phyloP scores from a whole-genome alignment of 2,329 filamentous ascomycete genomes.

The Fusarium odoratissimum region DNA sequence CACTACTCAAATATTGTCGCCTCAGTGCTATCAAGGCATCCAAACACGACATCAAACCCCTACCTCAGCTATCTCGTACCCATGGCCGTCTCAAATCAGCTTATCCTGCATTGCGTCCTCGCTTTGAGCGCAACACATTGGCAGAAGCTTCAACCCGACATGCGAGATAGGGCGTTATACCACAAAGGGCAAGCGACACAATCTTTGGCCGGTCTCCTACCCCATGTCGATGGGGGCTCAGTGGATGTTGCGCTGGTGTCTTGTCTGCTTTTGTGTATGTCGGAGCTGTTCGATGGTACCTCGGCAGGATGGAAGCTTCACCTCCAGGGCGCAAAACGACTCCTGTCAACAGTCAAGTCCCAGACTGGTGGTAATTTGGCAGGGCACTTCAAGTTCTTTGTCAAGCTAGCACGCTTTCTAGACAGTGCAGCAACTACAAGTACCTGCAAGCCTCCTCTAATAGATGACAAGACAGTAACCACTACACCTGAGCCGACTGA shows the following conservation, averaged over 20 bases:
- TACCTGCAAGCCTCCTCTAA: conserved; percentile 4
- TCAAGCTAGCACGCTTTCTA: conserved; percentile 2
- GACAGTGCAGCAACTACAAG: conserved; percentile 3
- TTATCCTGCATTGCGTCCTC: not conserved
- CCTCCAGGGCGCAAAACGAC: not conserved
- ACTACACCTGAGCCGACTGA: not conserved
- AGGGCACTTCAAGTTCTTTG: not conserved
- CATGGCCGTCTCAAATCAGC: not conserved
- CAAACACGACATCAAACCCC: not conserved
- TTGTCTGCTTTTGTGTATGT: not conserved
- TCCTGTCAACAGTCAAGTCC: not conserved
- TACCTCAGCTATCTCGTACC: conserved; percentile 7
- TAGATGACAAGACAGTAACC: not conserved
- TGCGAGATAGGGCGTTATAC: conserved; percentile 1
- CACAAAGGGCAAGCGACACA: conserved; percentile 6
- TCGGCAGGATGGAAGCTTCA: conserved; percentile 11
- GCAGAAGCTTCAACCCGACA: conserved; percentile 10
- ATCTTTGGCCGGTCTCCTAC: not conserved
- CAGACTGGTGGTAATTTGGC: not conserved
- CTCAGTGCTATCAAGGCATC: not conserved
- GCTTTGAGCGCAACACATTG: conserved; percentile 8
- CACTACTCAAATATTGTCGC: conserved; percentile 10
- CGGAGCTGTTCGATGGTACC: conserved; percentile 1
- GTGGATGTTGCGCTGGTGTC: conserved; percentile 4
- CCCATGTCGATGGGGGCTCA: not conserved